These are phyloP conservation scores for Paecilomyces formosus DNA, from an alignment of 2,329 filamentous ascomycete species.

Conservation along the genomic window DNA sequence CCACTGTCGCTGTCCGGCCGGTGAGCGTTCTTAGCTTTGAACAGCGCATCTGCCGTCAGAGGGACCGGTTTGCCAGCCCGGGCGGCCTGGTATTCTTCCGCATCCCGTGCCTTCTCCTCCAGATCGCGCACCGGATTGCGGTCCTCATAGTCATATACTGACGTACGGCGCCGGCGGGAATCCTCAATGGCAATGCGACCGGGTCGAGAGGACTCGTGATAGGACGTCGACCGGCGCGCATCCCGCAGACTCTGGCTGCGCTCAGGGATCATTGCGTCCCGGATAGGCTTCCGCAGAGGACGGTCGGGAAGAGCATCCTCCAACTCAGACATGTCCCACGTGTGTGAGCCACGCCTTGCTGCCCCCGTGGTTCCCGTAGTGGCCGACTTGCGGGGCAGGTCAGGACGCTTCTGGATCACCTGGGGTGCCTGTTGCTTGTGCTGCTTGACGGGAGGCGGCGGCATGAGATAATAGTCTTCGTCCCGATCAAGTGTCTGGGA, in stretches of 20 bases:
- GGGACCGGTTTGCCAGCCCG: conserved; percentile 20
- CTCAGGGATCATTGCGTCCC: conserved; percentile 24
- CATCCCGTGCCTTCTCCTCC: conserved; percentile 30
- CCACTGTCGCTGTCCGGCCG: conserved; percentile 30
- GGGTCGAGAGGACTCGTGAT: conserved; percentile 24
- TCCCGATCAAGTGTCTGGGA: conserved; percentile 22
- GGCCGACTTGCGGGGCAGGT: conserved; percentile 22
- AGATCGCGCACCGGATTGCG: conserved; percentile 9
- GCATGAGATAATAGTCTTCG: conserved; percentile 38
- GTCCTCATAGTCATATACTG: conserved; percentile 3
- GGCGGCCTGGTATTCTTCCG: conserved; percentile 34
- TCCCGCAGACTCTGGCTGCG: conserved; percentile 25
- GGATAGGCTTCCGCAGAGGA: conserved; percentile 20
- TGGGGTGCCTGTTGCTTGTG: conserved; percentile 20
- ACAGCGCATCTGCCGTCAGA: conserved; percentile 27
- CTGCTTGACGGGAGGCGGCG: conserved; percentile 25
- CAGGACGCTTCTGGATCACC: conserved; percentile 29
- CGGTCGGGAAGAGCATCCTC: conserved; percentile 24
- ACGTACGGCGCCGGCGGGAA: conserved; percentile 24
- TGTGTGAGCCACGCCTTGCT: conserved; percentile 22
- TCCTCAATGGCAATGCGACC: conserved; percentile 26
- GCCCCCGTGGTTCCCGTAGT: conserved; percentile 20
- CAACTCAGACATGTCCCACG: conserved; percentile 28
- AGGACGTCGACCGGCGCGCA: conserved; percentile 19
- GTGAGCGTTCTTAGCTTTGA: conserved; percentile 21